These are phyloP conservation scores for Canavalia gladiata DNA, from an alignment of 306 rosid genomes.

Conservation along the genomic window DNA sequence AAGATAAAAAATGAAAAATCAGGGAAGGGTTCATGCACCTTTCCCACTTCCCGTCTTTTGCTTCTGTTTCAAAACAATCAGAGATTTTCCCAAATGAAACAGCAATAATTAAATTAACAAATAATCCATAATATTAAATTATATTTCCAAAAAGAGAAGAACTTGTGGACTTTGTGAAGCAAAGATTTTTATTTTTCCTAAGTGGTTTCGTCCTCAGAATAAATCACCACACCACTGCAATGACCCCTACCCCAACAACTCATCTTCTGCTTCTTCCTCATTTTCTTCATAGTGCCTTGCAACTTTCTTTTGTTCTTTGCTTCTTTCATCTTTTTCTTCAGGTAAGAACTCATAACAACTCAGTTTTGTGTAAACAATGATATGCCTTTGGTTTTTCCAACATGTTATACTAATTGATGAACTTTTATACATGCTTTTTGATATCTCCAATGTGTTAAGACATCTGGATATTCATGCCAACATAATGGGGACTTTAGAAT, in stretches of 20 bases:
- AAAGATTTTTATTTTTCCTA: not conserved
- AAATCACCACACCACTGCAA: conserved; percentile 40
- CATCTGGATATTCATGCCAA: conserved; percentile 20
- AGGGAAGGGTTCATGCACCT: conserved; percentile 58
- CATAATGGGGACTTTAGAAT: conserved; percentile 20
- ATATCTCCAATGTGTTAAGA: conserved; percentile 8
- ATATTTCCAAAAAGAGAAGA: not conserved
- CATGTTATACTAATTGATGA: conserved; percentile 38
- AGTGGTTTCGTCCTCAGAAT: conserved; percentile 36
- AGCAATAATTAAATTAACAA: conserved; percentile 13
- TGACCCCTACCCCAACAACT: conserved; percentile 30
- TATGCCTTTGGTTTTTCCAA: not conserved
- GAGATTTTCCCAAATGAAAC: conserved; percentile 17
- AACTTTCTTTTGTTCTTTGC: not conserved
- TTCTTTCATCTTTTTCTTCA: conserved; percentile 38
- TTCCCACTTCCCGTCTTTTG: conserved; percentile 37
- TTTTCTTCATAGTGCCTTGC: not conserved
- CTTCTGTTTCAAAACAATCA: conserved; percentile 48
- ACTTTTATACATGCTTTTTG: not conserved
- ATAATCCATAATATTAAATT: not conserved
- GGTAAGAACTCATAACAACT: conserved; percentile 37
- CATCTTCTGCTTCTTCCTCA: conserved; percentile 28
- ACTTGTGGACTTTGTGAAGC: conserved; percentile 1
- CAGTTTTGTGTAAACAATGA: not conserved
- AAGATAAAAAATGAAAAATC: conserved; percentile 25